Conservation (phyloP, 2,329 filamentous ascomycete genomes). For the Penicillium concentricum region DNA sequence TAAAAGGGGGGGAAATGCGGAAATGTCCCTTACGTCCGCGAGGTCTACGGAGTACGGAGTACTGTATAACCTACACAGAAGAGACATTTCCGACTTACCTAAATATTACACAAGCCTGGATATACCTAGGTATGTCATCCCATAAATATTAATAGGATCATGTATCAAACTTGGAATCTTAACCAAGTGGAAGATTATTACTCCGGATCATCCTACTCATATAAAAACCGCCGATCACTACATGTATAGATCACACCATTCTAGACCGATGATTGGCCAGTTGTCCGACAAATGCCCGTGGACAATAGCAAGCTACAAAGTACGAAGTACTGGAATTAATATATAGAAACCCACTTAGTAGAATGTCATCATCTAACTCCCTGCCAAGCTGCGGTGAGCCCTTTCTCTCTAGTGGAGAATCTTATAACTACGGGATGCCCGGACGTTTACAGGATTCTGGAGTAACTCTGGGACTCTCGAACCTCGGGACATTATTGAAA, state of each 20-base stretch:
- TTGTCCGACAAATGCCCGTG: constrained; percentile 32
- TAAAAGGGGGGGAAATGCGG: no score
- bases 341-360: background rate
- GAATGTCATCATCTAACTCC: background rate
- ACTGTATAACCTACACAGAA: no score
- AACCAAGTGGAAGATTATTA: no score
- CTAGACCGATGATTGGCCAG: constrained; percentile 22
- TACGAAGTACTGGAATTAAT: background rate
- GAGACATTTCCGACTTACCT: no score
- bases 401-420: constrained; percentile 18
- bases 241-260: constrained; percentile 14
- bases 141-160: no score
- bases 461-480: background rate
- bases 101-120: no score
- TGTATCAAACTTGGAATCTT: no score
- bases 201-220: no score
- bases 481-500: background rate
- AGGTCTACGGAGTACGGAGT: no score
- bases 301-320: background rate
- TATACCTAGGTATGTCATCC: no score
- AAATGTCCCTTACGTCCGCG: no score
- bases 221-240: constrained; percentile 12
- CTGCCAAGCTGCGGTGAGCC: constrained; percentile 11
- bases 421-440: constrained; percentile 2
- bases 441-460: background rate